Percentiles rank a stretch among this genome's conserved stretches.
Evolutionary conservation across 495 filamentous ascomycete species (phyloP).

Genomic region (Penicillium parvum): DNA sequence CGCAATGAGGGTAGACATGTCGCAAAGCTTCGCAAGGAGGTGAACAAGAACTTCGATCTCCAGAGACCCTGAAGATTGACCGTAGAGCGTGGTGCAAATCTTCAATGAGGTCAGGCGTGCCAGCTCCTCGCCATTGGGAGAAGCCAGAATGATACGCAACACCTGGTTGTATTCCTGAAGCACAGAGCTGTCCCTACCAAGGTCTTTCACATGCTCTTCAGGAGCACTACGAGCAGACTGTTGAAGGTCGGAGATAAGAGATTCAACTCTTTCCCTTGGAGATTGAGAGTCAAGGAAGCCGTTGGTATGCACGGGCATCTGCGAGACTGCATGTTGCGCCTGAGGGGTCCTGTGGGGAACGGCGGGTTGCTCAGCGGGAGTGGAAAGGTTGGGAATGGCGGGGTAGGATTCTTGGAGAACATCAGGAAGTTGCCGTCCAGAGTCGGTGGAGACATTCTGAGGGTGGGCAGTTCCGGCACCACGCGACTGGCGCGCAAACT

Average conservation of each 20-base stretch:
- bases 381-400: constrained; percentile 69
- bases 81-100: constrained; percentile 66
- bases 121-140: constrained; percentile 58
- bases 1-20: constrained; percentile 68
- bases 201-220: constrained; percentile 66
- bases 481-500: constrained; percentile 81
- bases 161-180: constrained; percentile 60
- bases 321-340: constrained; percentile 50
- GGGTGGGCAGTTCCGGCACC: constrained; percentile 48
- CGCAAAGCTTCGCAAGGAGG: constrained; percentile 74
- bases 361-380: constrained; percentile 75
- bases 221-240: constrained; percentile 58
- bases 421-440: constrained; percentile 60
- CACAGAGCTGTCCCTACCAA: constrained; percentile 60
- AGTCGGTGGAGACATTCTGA: constrained; percentile 55
- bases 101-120: constrained; percentile 64
- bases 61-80: constrained; percentile 53
- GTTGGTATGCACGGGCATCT: constrained; percentile 48
- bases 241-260: constrained; percentile 65
- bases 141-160: constrained; percentile 44
- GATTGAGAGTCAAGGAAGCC: constrained; percentile 61
- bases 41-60: constrained; percentile 81
- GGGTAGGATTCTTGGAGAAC: constrained; percentile 80
- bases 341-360: constrained; percentile 66
- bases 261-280: constrained; percentile 60